Percentiles rank a stretch among this genome's conserved stretches.
These are phyloP conservation scores for Fomitiporia mediterranea DNA, from an alignment of 1,284 basidiomycete species.

Conservation along the genomic window DNA sequence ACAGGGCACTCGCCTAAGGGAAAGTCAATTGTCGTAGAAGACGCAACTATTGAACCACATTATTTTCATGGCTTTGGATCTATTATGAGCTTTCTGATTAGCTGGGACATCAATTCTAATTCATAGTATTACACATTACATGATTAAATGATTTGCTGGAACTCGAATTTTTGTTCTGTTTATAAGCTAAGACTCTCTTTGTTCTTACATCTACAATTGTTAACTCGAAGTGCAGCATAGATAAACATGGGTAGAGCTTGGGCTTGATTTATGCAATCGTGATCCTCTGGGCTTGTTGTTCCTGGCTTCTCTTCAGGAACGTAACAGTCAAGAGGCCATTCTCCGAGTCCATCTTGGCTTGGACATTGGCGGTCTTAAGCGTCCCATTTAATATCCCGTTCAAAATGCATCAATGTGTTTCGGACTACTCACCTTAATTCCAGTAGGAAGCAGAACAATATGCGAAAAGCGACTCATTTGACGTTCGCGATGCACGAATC, in stretches of 20 bases:
- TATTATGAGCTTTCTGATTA: too few species aligned
- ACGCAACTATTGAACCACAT: constrained; percentile 5
- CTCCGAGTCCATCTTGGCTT: constrained; percentile 23
- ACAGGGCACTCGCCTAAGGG: constrained; percentile 18
- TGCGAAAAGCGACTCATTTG: constrained; percentile 44
- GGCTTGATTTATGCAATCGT: constrained; percentile 21
- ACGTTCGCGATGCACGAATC: constrained; percentile 48
- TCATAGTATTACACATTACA: too few species aligned
- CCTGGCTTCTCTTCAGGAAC: constrained; percentile 24
- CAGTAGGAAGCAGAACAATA: constrained; percentile 24
- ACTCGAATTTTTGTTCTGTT: too few species aligned
- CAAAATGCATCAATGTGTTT: neutral
- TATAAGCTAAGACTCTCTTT: too few species aligned
- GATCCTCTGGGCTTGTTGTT: constrained; percentile 23
- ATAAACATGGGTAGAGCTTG: too few species aligned
- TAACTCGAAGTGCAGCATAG: too few species aligned
- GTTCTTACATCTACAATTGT: too few species aligned
- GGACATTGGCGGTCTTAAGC: constrained; percentile 22
- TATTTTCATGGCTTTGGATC: constrained; percentile 9
- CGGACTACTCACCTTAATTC: constrained; percentile 16
- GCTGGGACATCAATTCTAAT: too few species aligned
- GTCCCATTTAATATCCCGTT: constrained; percentile 27
- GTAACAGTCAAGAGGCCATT: constrained; percentile 27
- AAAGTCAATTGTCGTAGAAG: constrained; percentile 17
- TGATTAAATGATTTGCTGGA: too few species aligned